Percentiles rank a stretch among this genome's conserved stretches.
Evolutionary conservation across 2,329 filamentous ascomycete genomes (phyloP).

Genomic region (Clarireedia paspali): DNA sequence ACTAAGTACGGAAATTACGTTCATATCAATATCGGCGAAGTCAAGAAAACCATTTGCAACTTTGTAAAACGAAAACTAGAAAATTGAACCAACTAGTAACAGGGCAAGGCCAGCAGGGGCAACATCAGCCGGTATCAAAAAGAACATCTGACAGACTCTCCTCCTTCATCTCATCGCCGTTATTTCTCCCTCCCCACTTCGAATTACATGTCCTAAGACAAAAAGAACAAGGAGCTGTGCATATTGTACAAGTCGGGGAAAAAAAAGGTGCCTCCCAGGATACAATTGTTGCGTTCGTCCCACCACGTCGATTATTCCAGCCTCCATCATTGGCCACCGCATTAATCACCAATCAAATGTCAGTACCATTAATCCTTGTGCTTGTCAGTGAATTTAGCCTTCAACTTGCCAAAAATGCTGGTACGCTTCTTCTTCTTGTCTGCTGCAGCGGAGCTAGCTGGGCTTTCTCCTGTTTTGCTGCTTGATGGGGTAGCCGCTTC

Average conservation of each 20-base stretch:
- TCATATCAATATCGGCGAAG: conserved; percentile 7
- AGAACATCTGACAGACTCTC: conserved; percentile 2
- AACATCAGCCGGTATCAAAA: conserved; percentile 11
- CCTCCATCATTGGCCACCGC: conserved; percentile 10
- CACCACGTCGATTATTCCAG: background rate
- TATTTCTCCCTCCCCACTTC: conserved; percentile 4
- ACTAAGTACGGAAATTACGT: background rate
- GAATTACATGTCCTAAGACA: conserved; percentile 4
- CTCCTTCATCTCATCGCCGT: conserved; percentile 1
- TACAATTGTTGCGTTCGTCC: conserved; percentile 3
- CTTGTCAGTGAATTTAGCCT: conserved; percentile 38
- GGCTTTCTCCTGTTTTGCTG: conserved; percentile 22
- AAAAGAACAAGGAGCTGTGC: conserved; percentile 6
- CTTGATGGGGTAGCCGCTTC: conserved; percentile 20
- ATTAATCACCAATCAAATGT: background rate
- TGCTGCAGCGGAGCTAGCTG: conserved; percentile 16
- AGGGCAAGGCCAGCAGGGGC: conserved; percentile 8
- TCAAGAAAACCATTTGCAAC: conserved; percentile 8
- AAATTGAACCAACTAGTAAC: conserved; percentile 4
- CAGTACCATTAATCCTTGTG: conserved; percentile 23
- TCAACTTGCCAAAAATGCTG: conserved; percentile 37
- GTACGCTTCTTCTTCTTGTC: conserved; percentile 32
- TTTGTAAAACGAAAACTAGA: conserved; percentile 10
- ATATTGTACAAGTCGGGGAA: conserved; percentile 10
- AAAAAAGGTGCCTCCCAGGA: conserved; percentile 4